A percentile compares a stretch with the other conserved stretches of the same genome.
Conservation (phyloP, 2,329 filamentous ascomycete species). For the Dichotomopilus funicola region DNA sequence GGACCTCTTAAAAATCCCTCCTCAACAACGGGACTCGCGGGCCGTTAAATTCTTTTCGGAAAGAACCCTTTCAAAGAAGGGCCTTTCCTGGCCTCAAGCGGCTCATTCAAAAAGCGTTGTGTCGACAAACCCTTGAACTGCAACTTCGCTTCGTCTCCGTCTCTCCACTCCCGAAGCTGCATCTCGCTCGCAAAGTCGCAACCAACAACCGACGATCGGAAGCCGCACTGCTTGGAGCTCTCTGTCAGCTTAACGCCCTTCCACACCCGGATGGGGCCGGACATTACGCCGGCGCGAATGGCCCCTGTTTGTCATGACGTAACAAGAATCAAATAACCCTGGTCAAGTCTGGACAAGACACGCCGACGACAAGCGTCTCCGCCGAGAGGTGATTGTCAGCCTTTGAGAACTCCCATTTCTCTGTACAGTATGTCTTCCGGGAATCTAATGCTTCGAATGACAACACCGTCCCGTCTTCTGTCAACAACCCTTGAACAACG, state of each 20-base stretch:
- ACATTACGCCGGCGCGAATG: neutral
- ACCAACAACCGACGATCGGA: conserved; percentile 1
- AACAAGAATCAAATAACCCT: conserved; percentile 5
- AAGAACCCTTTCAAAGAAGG: too few relatives aligned
- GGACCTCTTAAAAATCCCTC: too few relatives aligned
- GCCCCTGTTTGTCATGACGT: conserved; percentile 9
- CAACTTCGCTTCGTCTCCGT: neutral
- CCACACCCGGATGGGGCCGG: neutral
- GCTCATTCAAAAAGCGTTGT: neutral
- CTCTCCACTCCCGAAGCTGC: neutral
- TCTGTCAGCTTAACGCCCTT: neutral
- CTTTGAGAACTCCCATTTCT: too few relatives aligned
- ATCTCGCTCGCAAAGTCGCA: neutral
- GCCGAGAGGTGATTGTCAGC: neutral
- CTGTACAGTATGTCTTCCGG: too few relatives aligned
- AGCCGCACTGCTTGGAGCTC: neutral
- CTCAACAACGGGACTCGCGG: too few relatives aligned
- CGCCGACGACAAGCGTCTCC: conserved; percentile 6
- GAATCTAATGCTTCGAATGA: too few relatives aligned
- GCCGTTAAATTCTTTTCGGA: too few relatives aligned
- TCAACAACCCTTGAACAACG: too few relatives aligned
- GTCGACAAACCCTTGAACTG: neutral
- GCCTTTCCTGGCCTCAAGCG: neutral
- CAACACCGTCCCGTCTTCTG: too few relatives aligned
- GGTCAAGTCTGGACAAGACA: conserved; percentile 1